These are phyloP conservation scores for Penicillium daleae DNA, from an alignment of 495 filamentous ascomycete genomes.

Conservation along the genomic window DNA sequence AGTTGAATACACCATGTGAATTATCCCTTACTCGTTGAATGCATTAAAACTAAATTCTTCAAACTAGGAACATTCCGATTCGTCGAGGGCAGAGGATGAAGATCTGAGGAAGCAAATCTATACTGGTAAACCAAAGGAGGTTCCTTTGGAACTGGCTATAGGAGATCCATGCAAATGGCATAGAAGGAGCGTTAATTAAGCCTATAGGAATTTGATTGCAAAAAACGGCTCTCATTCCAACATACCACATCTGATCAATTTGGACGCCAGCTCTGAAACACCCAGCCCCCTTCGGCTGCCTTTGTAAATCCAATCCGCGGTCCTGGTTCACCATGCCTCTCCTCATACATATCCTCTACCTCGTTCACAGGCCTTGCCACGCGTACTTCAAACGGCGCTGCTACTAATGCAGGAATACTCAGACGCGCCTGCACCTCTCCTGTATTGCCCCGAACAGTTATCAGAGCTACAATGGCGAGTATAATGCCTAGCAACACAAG, in stretches of 20 bases:
- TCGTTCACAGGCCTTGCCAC: background rate
- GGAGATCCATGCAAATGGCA: too few relatives aligned
- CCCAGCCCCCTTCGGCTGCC: background rate
- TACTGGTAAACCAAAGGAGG: too few relatives aligned
- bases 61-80: too few relatives aligned
- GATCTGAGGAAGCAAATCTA: too few relatives aligned
- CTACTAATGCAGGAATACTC: slow-evolving; percentile 2
- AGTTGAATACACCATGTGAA: too few relatives aligned
- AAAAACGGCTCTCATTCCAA: background rate
- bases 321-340: background rate
- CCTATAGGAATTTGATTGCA: background rate
- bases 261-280: slow-evolving; percentile 3
- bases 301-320: slow-evolving; percentile 1
- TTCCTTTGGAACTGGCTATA: too few relatives aligned
- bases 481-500: slow-evolving; percentile 3
- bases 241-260: background rate
- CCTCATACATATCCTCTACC: slow-evolving; percentile 3
- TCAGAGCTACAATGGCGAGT: slow-evolving; percentile 2
- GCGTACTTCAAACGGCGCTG: background rate
- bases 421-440: background rate
- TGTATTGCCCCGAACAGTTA: background rate
- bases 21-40: too few relatives aligned
- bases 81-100: too few relatives aligned
- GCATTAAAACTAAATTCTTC: too few relatives aligned
- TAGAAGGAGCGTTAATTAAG: too few relatives aligned